Base-by-base conservation (phyloP, 2,329 filamentous ascomycete genomes). In the Apiospora hydei region DNA sequence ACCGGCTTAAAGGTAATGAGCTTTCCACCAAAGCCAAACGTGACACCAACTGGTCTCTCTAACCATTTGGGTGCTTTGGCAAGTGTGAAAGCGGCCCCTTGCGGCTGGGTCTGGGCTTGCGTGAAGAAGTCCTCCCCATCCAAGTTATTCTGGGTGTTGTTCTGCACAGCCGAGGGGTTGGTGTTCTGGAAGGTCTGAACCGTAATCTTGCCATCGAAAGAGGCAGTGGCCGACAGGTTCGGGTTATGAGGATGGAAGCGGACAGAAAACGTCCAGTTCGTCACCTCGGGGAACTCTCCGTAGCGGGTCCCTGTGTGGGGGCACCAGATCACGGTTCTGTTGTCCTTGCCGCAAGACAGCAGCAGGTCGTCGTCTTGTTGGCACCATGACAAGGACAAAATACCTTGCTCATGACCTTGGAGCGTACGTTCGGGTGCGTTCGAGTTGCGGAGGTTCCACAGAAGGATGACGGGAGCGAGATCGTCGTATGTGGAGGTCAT, bases 241-340 rank as follows among this genome's bases (percentile, higher is more conserved):
- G 96, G 96, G 82, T 99, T 98, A 77, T 94, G 91, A 43, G 96
- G 96, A 81, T 98, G 95, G 88, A 97, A 98, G 74, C 92, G 90
- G 6, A 96, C 98, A 80, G 96, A 92, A 86, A 99, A 99, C 7
- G 95, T 98, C 96, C 96, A 99, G 83, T 98, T 99, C n/a, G 96
- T 98, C 70, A 97, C 95, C 78, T 98, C 94, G 5, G 96, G 95
- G 80, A 98, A 96, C 83, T 98, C 96, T 75, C 97, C 96, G 75
- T 95, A 93, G 16, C 90, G 88, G 80, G 96, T 91, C 70, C 96
- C 96, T 3, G 93, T 98, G 79, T 96, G 93, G 1, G 96, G 94
- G 82, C 98, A 98, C 96, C 97, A 99, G 73, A 96, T 91, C 73
- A 99, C 89, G 2, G 95, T 98, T 77, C 94, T 91, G 81, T 98